Base-by-base conservation (phyloP, 2,329 filamentous ascomycete species). In the Fusarium sp. region DNA sequence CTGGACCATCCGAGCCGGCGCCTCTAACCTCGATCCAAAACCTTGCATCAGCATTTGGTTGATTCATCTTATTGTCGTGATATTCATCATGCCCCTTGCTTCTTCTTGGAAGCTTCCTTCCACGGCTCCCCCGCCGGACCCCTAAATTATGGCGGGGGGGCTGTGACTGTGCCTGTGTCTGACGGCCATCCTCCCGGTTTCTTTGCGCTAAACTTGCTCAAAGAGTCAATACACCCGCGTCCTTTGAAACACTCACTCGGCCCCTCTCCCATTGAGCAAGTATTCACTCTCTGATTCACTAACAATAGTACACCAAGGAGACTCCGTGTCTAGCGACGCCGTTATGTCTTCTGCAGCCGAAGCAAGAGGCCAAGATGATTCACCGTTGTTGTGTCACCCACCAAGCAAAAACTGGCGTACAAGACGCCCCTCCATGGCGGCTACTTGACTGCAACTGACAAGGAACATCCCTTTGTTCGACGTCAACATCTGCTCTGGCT, bases 171-270 rank as follows among this genome's bases (percentile, higher is more conserved):
- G 38, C 12, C 33, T 56, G 52, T 22, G 47, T 62, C 72, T 64
- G 68, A 64, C 66, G 57, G 64, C 65, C 57, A 63, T 66, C 64
- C 65, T 64, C 58, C 64, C 38, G 58, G 15, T 67, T 76, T 73
- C 71, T 63, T 50, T 66, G 57, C 71, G 69, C 75, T 76, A 77
- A 69, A 38, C 37, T 64, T 67, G 64, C 66, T 74, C 75, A 66
- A 70, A 72, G 52, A 60, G 68, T 64, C 47, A 62, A 58, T 68
- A 69, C 60, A 68, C 65, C 72, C 60, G 70, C 64, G 65, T 63
- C 67, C 69, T 60, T 74, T 63, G 65, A 77, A 77, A 76, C 72
- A 47, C 43, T 70, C 40, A 63, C 52, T 32, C 32, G 40, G 43
- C 45, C 45, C 38, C 58, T 62, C 57, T 54, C n/a, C 14, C 15